phyloP scores from a whole-genome alignment of 345 rosid genomes.

The Euphorbia lathyris region DNA sequence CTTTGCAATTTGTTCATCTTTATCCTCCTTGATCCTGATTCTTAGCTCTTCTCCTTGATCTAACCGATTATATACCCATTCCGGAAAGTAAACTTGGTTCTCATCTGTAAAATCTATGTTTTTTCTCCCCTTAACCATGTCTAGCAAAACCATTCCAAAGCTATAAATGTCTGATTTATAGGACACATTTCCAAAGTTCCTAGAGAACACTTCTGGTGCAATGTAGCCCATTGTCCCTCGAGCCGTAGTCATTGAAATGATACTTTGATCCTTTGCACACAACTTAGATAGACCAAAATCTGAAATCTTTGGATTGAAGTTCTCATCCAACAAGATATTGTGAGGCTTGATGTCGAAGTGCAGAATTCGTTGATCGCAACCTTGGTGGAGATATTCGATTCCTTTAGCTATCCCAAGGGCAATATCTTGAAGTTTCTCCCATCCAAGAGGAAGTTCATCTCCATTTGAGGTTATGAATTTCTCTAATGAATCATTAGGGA shows the following conservation, averaged over 20 bases:
- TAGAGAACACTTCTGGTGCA: conserved; percentile 30
- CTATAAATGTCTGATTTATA: conserved; percentile 26
- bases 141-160: conserved; percentile 20
- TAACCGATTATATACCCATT: conserved; percentile 13
- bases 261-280: conserved; percentile 28
- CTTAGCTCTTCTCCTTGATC: conserved; percentile 15
- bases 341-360: conserved; percentile 31
- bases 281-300: conserved; percentile 28
- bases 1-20: conserved; percentile 4
- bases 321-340: conserved; percentile 19
- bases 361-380: conserved; percentile 26
- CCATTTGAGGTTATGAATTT: conserved; percentile 14
- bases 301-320: conserved; percentile 19
- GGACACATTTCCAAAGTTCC: conserved; percentile 24
- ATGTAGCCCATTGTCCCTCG: conserved; percentile 28
- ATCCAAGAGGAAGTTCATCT: not conserved
- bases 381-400: conserved; percentile 29
- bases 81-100: conserved; percentile 12
- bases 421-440: conserved; percentile 22
- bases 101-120: not conserved
- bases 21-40: not conserved
- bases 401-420: conserved; percentile 26
- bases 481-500: conserved; percentile 17
- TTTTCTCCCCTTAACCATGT: conserved; percentile 27
- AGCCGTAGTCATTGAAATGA: conserved; percentile 28